phyloP scores from a whole-genome alignment of 2,329 filamentous ascomycete genomes.

The Sordariomycetes sp. region DNA sequence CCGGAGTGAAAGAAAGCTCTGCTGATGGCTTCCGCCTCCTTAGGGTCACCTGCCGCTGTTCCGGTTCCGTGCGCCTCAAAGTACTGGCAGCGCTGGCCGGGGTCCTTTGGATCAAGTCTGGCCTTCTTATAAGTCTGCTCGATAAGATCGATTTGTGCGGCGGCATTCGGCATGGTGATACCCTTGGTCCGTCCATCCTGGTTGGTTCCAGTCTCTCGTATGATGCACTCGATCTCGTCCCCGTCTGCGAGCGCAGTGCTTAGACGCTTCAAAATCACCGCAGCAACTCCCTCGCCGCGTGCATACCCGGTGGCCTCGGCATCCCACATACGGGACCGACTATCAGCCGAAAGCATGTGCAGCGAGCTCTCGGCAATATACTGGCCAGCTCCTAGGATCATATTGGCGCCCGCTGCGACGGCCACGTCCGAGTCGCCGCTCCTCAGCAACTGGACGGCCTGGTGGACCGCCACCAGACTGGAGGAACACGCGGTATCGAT shows the following conservation, averaged over 20 bases:
- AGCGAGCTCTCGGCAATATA: slow-evolving; percentile 7
- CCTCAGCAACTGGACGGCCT: slow-evolving; percentile 13
- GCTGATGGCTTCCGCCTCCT: slow-evolving; percentile 13
- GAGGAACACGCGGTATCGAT: slow-evolving; percentile 25
- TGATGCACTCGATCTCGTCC: slow-evolving; percentile 24
- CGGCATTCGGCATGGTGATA: slow-evolving; percentile 23
- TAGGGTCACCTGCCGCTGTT: slow-evolving; percentile 16
- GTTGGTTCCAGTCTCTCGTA: slow-evolving; percentile 21
- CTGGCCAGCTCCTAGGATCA: slow-evolving; percentile 1
- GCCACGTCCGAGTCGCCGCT: slow-evolving; percentile 19
- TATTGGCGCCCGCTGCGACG: neutral
- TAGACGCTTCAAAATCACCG: slow-evolving; percentile 27
- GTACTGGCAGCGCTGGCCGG: slow-evolving; percentile 12
- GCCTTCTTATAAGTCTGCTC: slow-evolving; percentile 15
- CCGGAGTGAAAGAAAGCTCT: slow-evolving; percentile 2
- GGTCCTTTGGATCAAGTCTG: slow-evolving; percentile 6
- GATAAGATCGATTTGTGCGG: slow-evolving; percentile 20
- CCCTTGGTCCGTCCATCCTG: slow-evolving; percentile 27
- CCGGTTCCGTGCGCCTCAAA: slow-evolving; percentile 18
- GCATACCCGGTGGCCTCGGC: slow-evolving; percentile 27
- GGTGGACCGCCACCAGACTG: slow-evolving; percentile 18
- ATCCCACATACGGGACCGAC: slow-evolving; percentile 20
- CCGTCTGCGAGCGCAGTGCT: slow-evolving; percentile 28
- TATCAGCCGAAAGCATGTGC: slow-evolving; percentile 17
- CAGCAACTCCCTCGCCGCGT: slow-evolving; percentile 29